Percentiles rank a stretch among this genome's conserved stretches.
Evolutionary conservation across 2,329 filamentous ascomycete genomes (phyloP).

Genomic region (Curvularia hawaiiensis): DNA sequence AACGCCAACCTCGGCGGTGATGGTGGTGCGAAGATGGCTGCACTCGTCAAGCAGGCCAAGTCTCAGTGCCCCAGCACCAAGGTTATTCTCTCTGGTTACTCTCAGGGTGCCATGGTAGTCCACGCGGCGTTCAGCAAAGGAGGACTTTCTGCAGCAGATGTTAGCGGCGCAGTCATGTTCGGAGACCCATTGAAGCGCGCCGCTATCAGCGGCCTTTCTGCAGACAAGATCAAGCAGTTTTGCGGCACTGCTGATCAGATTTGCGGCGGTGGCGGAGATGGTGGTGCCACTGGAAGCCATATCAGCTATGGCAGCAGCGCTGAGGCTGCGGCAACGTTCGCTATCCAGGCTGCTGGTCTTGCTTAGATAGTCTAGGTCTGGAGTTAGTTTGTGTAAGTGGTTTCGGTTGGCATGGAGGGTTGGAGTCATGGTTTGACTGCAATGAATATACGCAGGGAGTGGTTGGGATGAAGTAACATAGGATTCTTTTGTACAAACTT

Average conservation of each 20-base stretch:
- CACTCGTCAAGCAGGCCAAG: slow-evolving; percentile 29
- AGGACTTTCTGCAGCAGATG: slow-evolving; percentile 28
- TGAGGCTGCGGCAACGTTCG: slow-evolving; percentile 34
- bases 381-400: not conserved
- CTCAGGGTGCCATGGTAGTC: slow-evolving; percentile 43
- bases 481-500: slow-evolving; percentile 14
- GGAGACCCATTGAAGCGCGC: slow-evolving; percentile 40
- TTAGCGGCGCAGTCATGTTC: slow-evolving; percentile 37
- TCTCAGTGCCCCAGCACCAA: slow-evolving; percentile 40
- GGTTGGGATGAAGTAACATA: not conserved
- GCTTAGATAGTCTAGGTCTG: slow-evolving; percentile 4
- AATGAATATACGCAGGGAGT: not conserved
- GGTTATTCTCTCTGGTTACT: slow-evolving; percentile 41
- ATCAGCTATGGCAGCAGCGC: slow-evolving; percentile 37
- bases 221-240: slow-evolving; percentile 35
- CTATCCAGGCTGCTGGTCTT: slow-evolving; percentile 33
- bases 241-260: slow-evolving; percentile 34
- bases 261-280: slow-evolving; percentile 33
- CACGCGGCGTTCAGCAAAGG: slow-evolving; percentile 38
- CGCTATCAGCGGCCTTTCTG: slow-evolving; percentile 25
- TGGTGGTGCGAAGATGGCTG: slow-evolving; percentile 36
- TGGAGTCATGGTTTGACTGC: not conserved
- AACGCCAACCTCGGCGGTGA: slow-evolving; percentile 33
- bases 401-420: not conserved
- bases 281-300: slow-evolving; percentile 34